Evolutionary conservation across 495 filamentous ascomycete genomes (phyloP).

Genomic region (Polyplosphaeria fusca): DNA sequence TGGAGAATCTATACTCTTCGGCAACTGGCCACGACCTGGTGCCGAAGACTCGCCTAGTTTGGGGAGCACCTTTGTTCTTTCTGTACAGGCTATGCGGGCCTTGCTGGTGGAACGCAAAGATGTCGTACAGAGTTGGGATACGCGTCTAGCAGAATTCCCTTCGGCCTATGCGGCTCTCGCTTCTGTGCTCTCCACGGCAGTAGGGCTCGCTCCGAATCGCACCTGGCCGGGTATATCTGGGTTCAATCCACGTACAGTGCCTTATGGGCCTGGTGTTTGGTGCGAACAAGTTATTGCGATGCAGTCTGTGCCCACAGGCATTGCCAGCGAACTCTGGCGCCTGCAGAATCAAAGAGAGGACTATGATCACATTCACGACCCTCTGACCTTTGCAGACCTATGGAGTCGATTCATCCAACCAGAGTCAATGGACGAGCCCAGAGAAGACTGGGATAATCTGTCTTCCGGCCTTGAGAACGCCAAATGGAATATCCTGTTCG

Average conservation of each 20-base stretch:
- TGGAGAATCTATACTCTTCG: constrained; percentile 13
- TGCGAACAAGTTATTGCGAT: constrained; percentile 25
- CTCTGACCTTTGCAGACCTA: constrained; percentile 20
- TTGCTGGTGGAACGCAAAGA: constrained; percentile 10
- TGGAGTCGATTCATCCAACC: constrained; percentile 22
- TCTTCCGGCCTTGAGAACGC: constrained; percentile 14
- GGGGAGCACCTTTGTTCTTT: constrained; percentile 24
- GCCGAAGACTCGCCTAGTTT: constrained; percentile 8
- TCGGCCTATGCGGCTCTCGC: constrained; percentile 15
- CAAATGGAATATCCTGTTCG: constrained; percentile 25
- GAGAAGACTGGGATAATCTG: constrained; percentile 30
- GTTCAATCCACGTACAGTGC: constrained; percentile 15
- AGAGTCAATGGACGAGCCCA: constrained; percentile 2
- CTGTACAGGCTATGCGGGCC: constrained; percentile 9
- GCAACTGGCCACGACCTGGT: neutral
- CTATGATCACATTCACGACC: constrained; percentile 8
- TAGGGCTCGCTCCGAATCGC: constrained; percentile 9
- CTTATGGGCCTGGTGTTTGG: constrained; percentile 22
- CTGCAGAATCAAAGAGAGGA: constrained; percentile 20
- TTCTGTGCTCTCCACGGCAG: constrained; percentile 6
- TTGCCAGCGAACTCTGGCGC: constrained; percentile 9
- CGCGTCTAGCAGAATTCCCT: neutral
- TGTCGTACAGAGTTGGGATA: constrained; percentile 10
- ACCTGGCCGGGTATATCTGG: constrained; percentile 24
- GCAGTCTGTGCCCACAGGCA: constrained; percentile 17